A percentile compares a stretch with the other conserved stretches of the same genome.
Conservation (phyloP, 768 basidiomycete species). For the Phallus indusiatus region DNA sequence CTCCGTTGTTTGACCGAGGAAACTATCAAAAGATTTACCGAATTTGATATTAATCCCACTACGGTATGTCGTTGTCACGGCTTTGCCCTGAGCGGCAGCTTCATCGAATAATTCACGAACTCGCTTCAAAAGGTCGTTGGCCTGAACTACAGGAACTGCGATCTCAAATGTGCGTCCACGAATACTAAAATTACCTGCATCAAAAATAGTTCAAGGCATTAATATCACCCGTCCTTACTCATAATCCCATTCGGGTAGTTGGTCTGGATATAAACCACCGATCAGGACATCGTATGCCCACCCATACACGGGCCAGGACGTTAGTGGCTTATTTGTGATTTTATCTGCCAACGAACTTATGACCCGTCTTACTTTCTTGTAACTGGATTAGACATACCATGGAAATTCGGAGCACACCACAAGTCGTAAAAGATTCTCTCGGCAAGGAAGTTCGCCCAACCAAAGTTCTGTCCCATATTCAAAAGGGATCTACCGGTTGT, state of each 20-base stretch:
- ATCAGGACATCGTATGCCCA: slow-evolving; percentile 11
- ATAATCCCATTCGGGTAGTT: slow-evolving; percentile 9
- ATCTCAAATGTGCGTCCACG: slow-evolving; percentile 10
- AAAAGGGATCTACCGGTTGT: neutral
- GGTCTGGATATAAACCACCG: slow-evolving; percentile 11
- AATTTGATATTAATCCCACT: slow-evolving; percentile 12
- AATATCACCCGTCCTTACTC: neutral
- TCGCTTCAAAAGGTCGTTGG: slow-evolving; percentile 8
- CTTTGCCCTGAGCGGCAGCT: slow-evolving; percentile 9
- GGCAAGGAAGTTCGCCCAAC: slow-evolving; percentile 1
- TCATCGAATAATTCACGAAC: slow-evolving; percentile 11
- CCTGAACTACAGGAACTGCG: slow-evolving; percentile 9
- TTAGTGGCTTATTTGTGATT: slow-evolving; percentile 7
- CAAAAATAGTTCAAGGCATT: neutral
- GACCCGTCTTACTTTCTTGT: neutral
- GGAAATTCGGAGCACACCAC: slow-evolving; percentile 11
- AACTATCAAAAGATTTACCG: slow-evolving; percentile 10
- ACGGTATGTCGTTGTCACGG: slow-evolving; percentile 11
- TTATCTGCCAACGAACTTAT: slow-evolving; percentile 4
- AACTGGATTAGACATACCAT: neutral
- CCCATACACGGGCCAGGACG: slow-evolving; percentile 10
- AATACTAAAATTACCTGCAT: neutral
- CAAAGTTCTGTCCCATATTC: neutral
- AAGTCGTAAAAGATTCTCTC: slow-evolving; percentile 9
- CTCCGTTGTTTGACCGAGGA: slow-evolving; percentile 10